Percentiles rank a stretch among this genome's conserved stretches.
Evolutionary conservation across 352 stramenopile genomes (phyloP).

Genomic region (Pythium utonaiense): DNA sequence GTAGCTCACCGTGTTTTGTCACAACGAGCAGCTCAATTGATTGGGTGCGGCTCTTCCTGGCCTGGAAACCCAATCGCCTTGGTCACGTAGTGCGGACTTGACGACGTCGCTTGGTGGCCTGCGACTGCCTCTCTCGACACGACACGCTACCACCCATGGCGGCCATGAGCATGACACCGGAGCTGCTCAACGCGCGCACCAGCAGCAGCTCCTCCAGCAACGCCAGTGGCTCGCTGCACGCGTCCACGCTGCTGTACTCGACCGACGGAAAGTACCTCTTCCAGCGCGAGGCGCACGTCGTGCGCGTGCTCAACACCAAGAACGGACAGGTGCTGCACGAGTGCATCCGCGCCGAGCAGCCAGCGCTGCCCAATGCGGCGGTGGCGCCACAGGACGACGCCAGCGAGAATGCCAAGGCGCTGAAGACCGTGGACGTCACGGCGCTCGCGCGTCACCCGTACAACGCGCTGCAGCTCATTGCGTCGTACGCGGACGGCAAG

Average conservation of each 20-base stretch:
- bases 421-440: conserved; percentile 19
- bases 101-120: conserved; percentile 2
- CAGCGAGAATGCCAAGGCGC: background rate
- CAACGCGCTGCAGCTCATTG: conserved; percentile 65
- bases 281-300: conserved; percentile 68
- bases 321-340: conserved; percentile 77
- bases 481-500: conserved; percentile 61
- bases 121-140: background rate
- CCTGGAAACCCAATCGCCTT: background rate
- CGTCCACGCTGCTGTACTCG: conserved; percentile 52
- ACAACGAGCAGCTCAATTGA: conserved; percentile 20
- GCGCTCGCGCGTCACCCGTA: conserved; percentile 66
- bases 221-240: background rate
- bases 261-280: conserved; percentile 72
- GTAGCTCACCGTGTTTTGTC: conserved; percentile 19
- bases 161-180: conserved; percentile 15
- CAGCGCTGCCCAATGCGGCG: conserved; percentile 8
- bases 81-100: background rate
- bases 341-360: conserved; percentile 40
- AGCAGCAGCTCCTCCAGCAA: conserved; percentile 2
- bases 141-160: background rate
- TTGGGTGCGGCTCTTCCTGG: conserved; percentile 8
- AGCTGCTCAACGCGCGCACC: conserved; percentile 34
- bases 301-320: conserved; percentile 66
- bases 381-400: background rate